These are phyloP conservation scores for Brassica juncea DNA, from an alignment of 345 rosid species.

Conservation along the genomic window DNA sequence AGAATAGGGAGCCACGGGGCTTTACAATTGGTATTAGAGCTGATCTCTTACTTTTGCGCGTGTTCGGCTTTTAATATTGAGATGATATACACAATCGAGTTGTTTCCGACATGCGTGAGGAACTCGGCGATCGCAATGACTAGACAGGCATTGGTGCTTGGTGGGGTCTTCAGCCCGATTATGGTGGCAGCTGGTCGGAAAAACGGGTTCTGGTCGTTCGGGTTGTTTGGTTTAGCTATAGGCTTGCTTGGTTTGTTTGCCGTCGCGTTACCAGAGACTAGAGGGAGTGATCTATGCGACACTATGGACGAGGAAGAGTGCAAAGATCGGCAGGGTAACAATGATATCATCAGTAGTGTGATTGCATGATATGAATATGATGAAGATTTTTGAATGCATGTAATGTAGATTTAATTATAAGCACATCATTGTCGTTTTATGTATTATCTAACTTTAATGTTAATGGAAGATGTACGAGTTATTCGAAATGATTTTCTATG, in stretches of 20 bases:
- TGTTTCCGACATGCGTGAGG: constrained; percentile 65
- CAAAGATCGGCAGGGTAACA: constrained; percentile 25
- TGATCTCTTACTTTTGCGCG: constrained; percentile 57
- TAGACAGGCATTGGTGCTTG: constrained; percentile 62
- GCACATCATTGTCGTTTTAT: neutral
- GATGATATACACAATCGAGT: constrained; percentile 57
- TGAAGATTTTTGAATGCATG: neutral
- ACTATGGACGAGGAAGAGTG: constrained; percentile 69
- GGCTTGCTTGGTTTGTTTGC: constrained; percentile 55
- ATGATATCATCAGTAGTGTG: neutral
- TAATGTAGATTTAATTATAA: neutral
- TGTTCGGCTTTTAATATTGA: constrained; percentile 49
- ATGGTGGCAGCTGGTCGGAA: constrained; percentile 57
- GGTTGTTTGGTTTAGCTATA: constrained; percentile 60
- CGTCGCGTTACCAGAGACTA: constrained; percentile 65
- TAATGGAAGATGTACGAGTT: neutral
- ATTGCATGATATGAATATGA: constrained; percentile 13
- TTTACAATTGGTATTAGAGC: constrained; percentile 55
- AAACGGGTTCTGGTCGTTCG: constrained; percentile 49
- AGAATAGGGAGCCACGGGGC: constrained; percentile 21
- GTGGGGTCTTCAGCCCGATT: constrained; percentile 57
- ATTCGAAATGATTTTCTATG: neutral
- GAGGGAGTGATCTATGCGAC: constrained; percentile 50
- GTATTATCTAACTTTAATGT: neutral
- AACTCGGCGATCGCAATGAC: constrained; percentile 65